These are phyloP conservation scores for Salmacisia buchloeana DNA, from an alignment of 1,284 basidiomycete species.

Conservation along the genomic window DNA sequence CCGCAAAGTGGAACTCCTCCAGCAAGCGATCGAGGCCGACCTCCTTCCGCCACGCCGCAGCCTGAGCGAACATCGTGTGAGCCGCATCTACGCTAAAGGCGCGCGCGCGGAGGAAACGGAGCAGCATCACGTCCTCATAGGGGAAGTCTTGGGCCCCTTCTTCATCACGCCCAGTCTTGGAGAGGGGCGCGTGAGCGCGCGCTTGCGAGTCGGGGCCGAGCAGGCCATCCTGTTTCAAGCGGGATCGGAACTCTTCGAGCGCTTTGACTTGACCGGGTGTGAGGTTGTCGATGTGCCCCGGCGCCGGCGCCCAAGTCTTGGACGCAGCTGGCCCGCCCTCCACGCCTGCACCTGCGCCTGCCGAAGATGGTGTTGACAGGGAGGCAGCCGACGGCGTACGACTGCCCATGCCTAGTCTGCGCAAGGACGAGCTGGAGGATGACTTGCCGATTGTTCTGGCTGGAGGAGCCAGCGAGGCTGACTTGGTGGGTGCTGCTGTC, in stretches of 20 bases:
- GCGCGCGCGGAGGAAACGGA: slow-evolving; percentile 42
- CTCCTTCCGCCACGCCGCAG: slow-evolving; percentile 39
- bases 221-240: background rate
- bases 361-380: background rate
- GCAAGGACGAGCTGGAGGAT: background rate
- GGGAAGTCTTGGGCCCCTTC: background rate
- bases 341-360: background rate
- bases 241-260: slow-evolving; percentile 19
- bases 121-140: background rate
- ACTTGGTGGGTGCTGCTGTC: background rate
- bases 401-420: background rate
- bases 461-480: background rate
- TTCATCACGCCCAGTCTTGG: background rate
- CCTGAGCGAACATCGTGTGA: slow-evolving; percentile 37
- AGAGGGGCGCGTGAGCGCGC: background rate
- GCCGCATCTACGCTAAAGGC: slow-evolving; percentile 35
- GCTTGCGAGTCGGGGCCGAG: slow-evolving; percentile 1
- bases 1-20: slow-evolving; percentile 31
- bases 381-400: background rate
- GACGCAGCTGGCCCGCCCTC: background rate
- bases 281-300: slow-evolving; percentile 43
- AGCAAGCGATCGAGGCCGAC: slow-evolving; percentile 31
- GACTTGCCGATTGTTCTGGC: background rate
- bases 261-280: slow-evolving; percentile 26
- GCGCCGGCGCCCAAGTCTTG: slow-evolving; percentile 14